Conservation (phyloP, 2,329 filamentous ascomycete genomes). For the Neonectria punicea region DNA sequence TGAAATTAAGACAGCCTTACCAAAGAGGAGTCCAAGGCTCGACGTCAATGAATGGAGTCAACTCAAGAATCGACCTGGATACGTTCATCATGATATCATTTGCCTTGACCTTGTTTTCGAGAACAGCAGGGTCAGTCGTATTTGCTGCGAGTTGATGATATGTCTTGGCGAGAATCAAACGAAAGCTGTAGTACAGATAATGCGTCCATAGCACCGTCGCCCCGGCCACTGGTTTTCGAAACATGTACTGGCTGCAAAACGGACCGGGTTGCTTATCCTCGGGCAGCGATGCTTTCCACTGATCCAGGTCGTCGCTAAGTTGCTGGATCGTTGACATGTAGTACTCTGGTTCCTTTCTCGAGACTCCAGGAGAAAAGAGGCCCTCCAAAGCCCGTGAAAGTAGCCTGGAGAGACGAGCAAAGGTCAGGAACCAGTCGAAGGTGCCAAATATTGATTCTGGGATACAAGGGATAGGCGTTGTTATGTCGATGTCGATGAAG, state of each 20-base stretch:
- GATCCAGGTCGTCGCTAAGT: constrained; percentile 30
- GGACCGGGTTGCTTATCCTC: constrained; percentile 23
- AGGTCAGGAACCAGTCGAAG: constrained; percentile 26
- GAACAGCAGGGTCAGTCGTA: not conserved
- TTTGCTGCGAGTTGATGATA: constrained; percentile 23
- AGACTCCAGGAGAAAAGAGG: constrained; percentile 31
- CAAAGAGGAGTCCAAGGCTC: constrained; percentile 36
- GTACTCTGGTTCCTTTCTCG: constrained; percentile 13
- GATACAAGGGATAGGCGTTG: constrained; percentile 27
- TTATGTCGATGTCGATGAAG: constrained; percentile 30
- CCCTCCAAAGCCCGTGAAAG: constrained; percentile 29
- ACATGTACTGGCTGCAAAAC: not conserved
- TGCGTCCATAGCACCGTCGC: constrained; percentile 29
- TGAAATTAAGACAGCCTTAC: constrained; percentile 7
- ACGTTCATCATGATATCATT: constrained; percentile 22
- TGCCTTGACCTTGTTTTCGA: not conserved
- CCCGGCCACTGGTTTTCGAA: constrained; percentile 21
- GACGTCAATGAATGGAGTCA: constrained; percentile 35
- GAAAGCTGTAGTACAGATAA: constrained; percentile 35
- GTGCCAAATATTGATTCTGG: constrained; percentile 33
- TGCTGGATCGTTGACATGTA: constrained; percentile 20
- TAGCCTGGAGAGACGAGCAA: constrained; percentile 27
- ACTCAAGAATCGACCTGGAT: constrained; percentile 32
- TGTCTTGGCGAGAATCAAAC: constrained; percentile 26
- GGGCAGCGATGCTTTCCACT: constrained; percentile 24